Evolutionary conservation across 768 basidiomycete genomes (phyloP), one percentile per base, ranked within the genome.

Genomic region (Lentinula edodes): DNA sequence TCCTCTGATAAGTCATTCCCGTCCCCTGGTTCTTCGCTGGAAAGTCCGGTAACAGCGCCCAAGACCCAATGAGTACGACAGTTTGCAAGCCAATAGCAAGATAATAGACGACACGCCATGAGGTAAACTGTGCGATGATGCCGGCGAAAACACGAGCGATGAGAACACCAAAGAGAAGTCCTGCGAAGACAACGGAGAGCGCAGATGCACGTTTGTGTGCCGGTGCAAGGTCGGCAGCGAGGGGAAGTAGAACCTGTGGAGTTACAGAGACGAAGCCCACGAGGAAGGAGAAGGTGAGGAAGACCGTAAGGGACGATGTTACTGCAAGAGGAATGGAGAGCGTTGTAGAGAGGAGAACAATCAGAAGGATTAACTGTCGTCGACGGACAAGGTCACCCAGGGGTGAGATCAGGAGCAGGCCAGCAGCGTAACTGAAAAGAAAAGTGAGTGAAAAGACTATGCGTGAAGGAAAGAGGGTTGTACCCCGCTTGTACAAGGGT

Each of bases 161-260:
- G 36, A 92, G 82, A 39, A 93, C 74, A 9, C 91, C 92, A 32
- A 93, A 78, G 20, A 91, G 76, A 16, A 93, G 77, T 3, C 81
- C 81, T 0, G 88, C 81, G 52, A 88, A 75, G 5, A 91, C 87
- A 60, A 93, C 86, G 1, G 90, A 86, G 46, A 96, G 78, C 0
- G 92, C 88, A 5, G 86, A 79, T 0, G 88, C 93, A 32, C 92
- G 83, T 20, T 82, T 81, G 52, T 86, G 79, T 0, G 87, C 83
- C 0, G 89, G 85, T 0, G 92, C 92, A 32, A 95, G 82, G 72
- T 96, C 94, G 1, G 86, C 93, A 0, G 91, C 90, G 45, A 89
- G 78, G 3, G 82, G 81, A 0, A 93, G 83, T 59, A 96, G 84
- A 62, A 95, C 85, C 71, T 91, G 89, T 0, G 89, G 86, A 0